Conservation (phyloP, 129 eudicot genomes). For the Flaveria brownii region DNA sequence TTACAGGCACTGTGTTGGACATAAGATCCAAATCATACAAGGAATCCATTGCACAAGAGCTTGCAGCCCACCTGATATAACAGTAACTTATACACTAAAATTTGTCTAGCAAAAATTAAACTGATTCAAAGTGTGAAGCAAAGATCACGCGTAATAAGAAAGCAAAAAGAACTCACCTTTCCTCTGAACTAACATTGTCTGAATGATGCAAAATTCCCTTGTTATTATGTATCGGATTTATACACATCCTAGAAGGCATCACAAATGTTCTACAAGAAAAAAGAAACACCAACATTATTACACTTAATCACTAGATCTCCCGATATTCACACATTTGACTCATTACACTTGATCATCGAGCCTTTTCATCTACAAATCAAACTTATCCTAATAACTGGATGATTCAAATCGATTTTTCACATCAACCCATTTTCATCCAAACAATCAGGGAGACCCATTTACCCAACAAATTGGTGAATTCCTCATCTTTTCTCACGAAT, state of each 20-base stretch:
- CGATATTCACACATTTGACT: neutral
- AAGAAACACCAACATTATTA: neutral
- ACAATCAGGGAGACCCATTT: too few species aligned
- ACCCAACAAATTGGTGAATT: too few species aligned
- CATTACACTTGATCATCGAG: neutral
- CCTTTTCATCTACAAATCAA: neutral
- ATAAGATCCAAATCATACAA: conserved; percentile 82
- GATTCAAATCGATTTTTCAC: neutral
- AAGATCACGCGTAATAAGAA: neutral
- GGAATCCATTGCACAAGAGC: conserved; percentile 86
- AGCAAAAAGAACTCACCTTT: conserved; percentile 51
- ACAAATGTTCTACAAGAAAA: conserved; percentile 79
- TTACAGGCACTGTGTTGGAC: conserved; percentile 74
- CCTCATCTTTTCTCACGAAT: too few species aligned
- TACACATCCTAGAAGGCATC: conserved; percentile 98
- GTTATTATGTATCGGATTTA: conserved; percentile 90
- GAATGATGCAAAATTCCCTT: conserved; percentile 79
- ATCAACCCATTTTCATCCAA: too few species aligned
- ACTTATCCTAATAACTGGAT: neutral
- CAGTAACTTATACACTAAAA: neutral
- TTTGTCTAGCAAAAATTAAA: neutral
- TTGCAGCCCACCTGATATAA: conserved; percentile 72
- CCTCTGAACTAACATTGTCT: conserved; percentile 49
- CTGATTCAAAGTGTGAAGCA: neutral
- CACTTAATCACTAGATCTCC: neutral